Evolutionary conservation across 1,139 yeast species (phyloP), one percentile per base, ranked within the genome.

Genomic region (Blastobotrys arbuscula): DNA sequence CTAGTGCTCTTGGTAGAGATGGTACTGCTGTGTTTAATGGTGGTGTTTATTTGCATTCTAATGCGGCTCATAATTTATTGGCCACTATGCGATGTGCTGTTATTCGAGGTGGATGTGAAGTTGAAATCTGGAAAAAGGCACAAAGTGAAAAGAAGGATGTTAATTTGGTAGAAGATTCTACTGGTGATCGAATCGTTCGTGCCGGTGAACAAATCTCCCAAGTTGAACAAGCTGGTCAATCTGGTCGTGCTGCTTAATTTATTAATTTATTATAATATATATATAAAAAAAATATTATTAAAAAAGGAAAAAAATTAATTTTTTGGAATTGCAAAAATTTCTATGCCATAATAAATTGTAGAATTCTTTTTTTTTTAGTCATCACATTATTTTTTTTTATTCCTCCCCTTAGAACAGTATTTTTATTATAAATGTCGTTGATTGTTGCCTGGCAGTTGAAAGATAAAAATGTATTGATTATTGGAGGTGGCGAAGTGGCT

Each of bases 21-120:
- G 97, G 96, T 45, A 89, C 97, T 37, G 86, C 87, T 62, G 97
- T 96, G 2, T 92, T 92, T 77, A 89, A 89, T 67, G 98, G 98
- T 63, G 97, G 96, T 63, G 98, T 92, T 40, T 92, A 92, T 69
- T 83, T 87, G 48, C 98, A 92, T 71, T 87, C 97, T 42, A 92
- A 90, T 64, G 98, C 98, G 55, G 98, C 97, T 42, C 97, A 92
- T 72, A 92, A 92, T 72, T 73, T 92, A 69, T 79, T 92, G 65
- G 95, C 97, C 30, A 84, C 94, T 34, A 84, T 90, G 95, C 84
- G 98, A 74, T 86, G 92, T 24, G 97, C 97, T 26, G 94, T 92
- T 44, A 82, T 92, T 37, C 86, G 89, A 55, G 85, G 87, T n/a
- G 87, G 89, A 3, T 77, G 85, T 57, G 90, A 86, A 56, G 86